These are phyloP conservation scores for Trichaptum fuscoviolaceum DNA, from an alignment of 768 basidiomycete species.

Conservation along the genomic window DNA sequence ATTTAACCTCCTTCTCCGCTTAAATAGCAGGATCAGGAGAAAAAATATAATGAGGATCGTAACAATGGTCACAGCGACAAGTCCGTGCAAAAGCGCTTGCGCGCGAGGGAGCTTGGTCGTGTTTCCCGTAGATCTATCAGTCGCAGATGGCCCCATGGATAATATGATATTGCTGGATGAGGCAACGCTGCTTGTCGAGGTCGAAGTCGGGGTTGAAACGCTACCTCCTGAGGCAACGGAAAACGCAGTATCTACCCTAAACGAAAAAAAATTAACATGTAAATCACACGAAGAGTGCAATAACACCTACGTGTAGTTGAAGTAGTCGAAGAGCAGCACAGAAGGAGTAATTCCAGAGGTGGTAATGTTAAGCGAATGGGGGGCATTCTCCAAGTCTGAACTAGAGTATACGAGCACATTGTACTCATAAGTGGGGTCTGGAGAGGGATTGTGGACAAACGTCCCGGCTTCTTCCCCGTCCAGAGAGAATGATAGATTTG, in stretches of 20 bases:
- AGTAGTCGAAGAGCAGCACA: conserved; percentile 32
- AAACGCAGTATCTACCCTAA: neutral
- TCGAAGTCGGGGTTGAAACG: neutral
- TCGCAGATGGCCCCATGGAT: neutral
- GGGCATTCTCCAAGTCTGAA: conserved; percentile 22
- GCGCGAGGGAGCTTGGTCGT: no score
- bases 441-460: conserved; percentile 13
- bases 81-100: no score
- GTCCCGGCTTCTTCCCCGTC: conserved; percentile 20
- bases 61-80: no score
- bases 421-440: conserved; percentile 22
- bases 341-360: conserved; percentile 24
- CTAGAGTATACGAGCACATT: conserved; percentile 32
- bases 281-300: neutral
- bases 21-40: no score
- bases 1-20: no score
- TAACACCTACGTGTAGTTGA: conserved; percentile 33
- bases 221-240: neutral
- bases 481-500: conserved; percentile 5
- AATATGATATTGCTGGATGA: neutral
- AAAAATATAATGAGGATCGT: no score
- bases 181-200: neutral
- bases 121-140: neutral
- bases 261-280: neutral
- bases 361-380: conserved; percentile 28